Evolutionary conservation across 257 asterid genomes (phyloP), one percentile per base, ranked within the genome.

Genomic region (Solanum piurae): DNA sequence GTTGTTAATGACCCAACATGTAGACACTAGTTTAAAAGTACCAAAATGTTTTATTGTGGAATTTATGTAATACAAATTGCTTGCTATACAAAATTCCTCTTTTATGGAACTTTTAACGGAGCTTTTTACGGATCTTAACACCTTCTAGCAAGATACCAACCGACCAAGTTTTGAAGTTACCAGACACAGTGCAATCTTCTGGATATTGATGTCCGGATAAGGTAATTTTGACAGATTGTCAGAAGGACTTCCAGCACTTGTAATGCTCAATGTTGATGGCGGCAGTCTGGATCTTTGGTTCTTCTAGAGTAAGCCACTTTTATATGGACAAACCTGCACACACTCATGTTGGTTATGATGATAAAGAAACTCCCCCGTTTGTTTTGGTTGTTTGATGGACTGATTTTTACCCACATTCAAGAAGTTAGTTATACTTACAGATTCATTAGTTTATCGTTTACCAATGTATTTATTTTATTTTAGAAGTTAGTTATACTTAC

Each of bases 81-180:
- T 49, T 46, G 40, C 38, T 49, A 46, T 49, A 49, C 8, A 29
- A 49, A 46, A 37, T 4, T 29, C 83, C 83, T 88, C 86, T 55
- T 46, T 86, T 69, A 68, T 87, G 89, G 89, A 88, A 88, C 92
- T 55, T 55, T 20, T 86, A 62, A 68, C 84, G 90, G 89, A 88
- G 89, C 92, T 20, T 55, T 55, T 86, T 69, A 68, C 86, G 88
- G 89, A 88, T 88, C 92, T 92, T 89, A 92, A 76, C 64, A 88
- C 85, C 86, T 87, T 90, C 91, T 83, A 90, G 92, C 91, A 88
- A 92, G 93, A 90, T 93, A 93, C 93, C 98, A 90, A 91, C 89
- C 91, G 91, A 90, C 94, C 94, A 92, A 92, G 96, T 94, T 92
- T 92, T 93, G 96, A 96, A 92, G 94, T 96, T 96, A 95, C 99